Percentiles rank a stretch among this genome's conserved stretches.
Conservation (phyloP, 1,284 basidiomycete species). For the Cryptococcus sp. region DNA sequence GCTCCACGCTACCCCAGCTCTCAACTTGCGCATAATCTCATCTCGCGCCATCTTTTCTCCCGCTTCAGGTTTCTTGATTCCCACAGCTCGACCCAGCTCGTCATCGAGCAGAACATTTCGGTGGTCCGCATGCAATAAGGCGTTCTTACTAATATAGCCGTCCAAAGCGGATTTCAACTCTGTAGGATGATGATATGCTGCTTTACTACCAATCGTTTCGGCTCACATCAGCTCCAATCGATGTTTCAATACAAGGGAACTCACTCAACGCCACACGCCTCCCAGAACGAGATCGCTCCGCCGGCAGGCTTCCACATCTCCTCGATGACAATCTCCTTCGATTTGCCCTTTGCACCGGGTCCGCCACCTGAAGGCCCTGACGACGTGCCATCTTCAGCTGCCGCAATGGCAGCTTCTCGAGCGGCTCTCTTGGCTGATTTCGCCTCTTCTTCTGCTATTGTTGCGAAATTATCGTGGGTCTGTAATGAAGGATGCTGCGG, state of each 20-base stretch:
- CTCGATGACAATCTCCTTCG: conserved; percentile 53
- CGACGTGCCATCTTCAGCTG: conserved; percentile 50
- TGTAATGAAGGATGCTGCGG: conserved; percentile 62
- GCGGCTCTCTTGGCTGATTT: conserved; percentile 52
- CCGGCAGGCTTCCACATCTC: conserved; percentile 76
- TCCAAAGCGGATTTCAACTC: conserved; percentile 61
- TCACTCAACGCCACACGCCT: conserved; percentile 59
- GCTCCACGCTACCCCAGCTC: conserved; percentile 35
- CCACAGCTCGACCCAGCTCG: conserved; percentile 59
- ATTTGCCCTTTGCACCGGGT: conserved; percentile 21
- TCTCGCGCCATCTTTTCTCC: conserved; percentile 68
- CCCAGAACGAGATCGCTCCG: conserved; percentile 62
- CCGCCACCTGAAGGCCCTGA: conserved; percentile 51
- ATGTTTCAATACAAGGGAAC: conserved; percentile 41
- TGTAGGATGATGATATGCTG: conserved; percentile 23
- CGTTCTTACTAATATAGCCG: conserved; percentile 62
- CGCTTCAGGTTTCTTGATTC: conserved; percentile 54
- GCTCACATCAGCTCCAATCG: too few species aligned
- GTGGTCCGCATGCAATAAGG: conserved; percentile 69
- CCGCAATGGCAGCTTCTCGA: conserved; percentile 54
- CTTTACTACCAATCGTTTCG: conserved; percentile 24
- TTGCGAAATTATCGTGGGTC: conserved; percentile 60
- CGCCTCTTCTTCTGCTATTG: conserved; percentile 62
- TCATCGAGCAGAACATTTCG: conserved; percentile 69
- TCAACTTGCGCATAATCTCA: conserved; percentile 59